phyloP scores from a whole-genome alignment of 2,329 filamentous ascomycete genomes.

The Drechslerella stenobrocha region DNA sequence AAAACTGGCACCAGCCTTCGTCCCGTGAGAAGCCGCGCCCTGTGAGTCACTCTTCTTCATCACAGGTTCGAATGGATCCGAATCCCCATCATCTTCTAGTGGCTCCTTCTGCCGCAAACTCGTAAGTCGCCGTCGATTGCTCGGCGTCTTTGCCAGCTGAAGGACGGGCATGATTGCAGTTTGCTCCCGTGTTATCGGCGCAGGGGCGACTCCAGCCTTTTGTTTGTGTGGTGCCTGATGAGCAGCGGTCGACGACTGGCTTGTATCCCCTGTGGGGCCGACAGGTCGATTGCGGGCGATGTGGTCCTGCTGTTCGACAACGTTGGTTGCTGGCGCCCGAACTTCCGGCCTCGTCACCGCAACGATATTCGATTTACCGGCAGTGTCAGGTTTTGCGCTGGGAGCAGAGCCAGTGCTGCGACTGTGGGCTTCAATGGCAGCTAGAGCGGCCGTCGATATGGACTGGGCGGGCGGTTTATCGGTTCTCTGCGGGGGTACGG shows the following conservation, averaged over 20 bases:
- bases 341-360: not conserved
- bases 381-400: not conserved
- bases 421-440: slow-evolving; percentile 34
- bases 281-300: slow-evolving; percentile 5
- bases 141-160: slow-evolving; percentile 39
- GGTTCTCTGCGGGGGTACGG: slow-evolving; percentile 26
- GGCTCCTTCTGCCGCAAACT: slow-evolving; percentile 24
- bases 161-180: slow-evolving; percentile 23
- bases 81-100: slow-evolving; percentile 16
- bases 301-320: slow-evolving; percentile 9
- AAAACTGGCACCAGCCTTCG: slow-evolving; percentile 24
- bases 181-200: not conserved
- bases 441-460: slow-evolving; percentile 30
- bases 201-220: not conserved
- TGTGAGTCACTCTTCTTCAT: slow-evolving; percentile 11
- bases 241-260: slow-evolving; percentile 1
- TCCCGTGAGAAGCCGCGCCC: not conserved
- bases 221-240: slow-evolving; percentile 35
- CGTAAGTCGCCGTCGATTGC: slow-evolving; percentile 27
- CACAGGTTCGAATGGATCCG: slow-evolving; percentile 36
- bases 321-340: not conserved
- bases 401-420: slow-evolving; percentile 13
- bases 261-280: slow-evolving; percentile 10
- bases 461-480: slow-evolving; percentile 27
- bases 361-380: slow-evolving; percentile 13